Percentiles rank a stretch among this genome's conserved stretches.
Conservation (phyloP, 768 basidiomycete genomes). For the Boletus eberwhitei region DNA sequence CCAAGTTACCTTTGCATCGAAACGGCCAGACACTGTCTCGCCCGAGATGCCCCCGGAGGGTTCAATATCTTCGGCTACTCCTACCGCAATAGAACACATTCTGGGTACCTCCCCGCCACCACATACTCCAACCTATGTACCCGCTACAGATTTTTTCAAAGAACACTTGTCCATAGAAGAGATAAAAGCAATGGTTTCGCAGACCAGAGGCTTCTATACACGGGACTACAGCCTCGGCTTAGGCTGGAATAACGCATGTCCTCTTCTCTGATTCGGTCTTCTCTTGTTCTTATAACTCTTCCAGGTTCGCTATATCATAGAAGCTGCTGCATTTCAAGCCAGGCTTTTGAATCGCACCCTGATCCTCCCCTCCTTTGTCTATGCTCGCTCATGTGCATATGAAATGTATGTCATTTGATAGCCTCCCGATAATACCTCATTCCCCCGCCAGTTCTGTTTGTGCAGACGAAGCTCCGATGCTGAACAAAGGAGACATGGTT, state of each 20-base stretch:
- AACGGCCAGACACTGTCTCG: not conserved
- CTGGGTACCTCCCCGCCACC: not conserved
- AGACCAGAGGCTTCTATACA: slow-evolving; percentile 39
- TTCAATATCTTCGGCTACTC: not conserved
- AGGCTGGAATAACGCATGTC: slow-evolving; percentile 44
- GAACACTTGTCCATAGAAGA: slow-evolving; percentile 29
- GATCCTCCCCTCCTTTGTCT: slow-evolving; percentile 41
- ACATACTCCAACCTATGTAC: not conserved
- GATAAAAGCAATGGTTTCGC: slow-evolving; percentile 32
- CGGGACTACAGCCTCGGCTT: slow-evolving; percentile 43
- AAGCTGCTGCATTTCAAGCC: slow-evolving; percentile 39
- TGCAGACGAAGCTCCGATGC: slow-evolving; percentile 38
- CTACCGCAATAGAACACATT: not conserved
- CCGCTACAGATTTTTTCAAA: not conserved
- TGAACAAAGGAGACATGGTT: slow-evolving; percentile 40
- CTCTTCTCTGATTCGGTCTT: not conserved
- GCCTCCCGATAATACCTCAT: not conserved
- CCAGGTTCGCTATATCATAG: slow-evolving; percentile 45
- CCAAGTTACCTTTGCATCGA: slow-evolving; percentile 2
- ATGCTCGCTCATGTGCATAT: slow-evolving; percentile 43
- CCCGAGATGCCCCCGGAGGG: not conserved
- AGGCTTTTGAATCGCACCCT: slow-evolving; percentile 38
- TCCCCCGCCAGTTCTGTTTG: slow-evolving; percentile 28
- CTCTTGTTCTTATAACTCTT: not conserved
- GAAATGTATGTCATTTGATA: slow-evolving; percentile 27